Evolutionary conservation across 2,329 filamentous ascomycete genomes (phyloP), one percentile per base, ranked within the genome.

Genomic region (Botrytis cinerea): DNA sequence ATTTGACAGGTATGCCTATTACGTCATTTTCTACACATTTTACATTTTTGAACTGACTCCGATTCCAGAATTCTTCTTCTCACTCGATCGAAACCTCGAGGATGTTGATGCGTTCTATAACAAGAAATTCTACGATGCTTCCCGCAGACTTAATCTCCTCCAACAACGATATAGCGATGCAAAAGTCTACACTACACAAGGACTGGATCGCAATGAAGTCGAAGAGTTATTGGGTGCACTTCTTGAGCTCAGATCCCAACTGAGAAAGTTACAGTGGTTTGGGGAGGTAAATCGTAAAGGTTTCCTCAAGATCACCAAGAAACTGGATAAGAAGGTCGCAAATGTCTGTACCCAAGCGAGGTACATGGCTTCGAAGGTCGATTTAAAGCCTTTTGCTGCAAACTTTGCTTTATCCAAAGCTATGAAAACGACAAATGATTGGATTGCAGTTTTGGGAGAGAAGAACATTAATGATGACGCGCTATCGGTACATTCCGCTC

Each of bases 241-340:
- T 69, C 88, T 98, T 46, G 96, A 99, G 83, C 86, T 98, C 74
- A 90, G 96, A 73, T 92, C 91, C 70, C 93, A 97, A 81, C 84
- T 98, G 77, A 89, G 96, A 74, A 98, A 98, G 80, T 86, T 99
- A 70, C 93, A 97, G 82, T 98, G 95, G 95, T 99, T 98, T 81
- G 95, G 95, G 68, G 95, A 98, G 83, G 95, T 98, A 80, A 99
- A 99, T 82, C 90, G 95, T 70, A 88, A 93, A 76, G 96, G 96
- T 2, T 99, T 99, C 80, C 90, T 97, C 82, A 99, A 99, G 85
- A 99, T 99, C 82, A 97, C 96, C 70, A 99, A 99, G 86, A 99
- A 99, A 84, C 86, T 98, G 63, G 96, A 99, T 84, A 99, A 99
- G 85, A 98, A 97, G 84, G 89, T 98, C 4, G 87, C 92, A 1